Percentiles rank a stretch among this genome's conserved stretches.
Conservation (phyloP, 2,329 filamentous ascomycete genomes). For the Plenodomus lindquistii region DNA sequence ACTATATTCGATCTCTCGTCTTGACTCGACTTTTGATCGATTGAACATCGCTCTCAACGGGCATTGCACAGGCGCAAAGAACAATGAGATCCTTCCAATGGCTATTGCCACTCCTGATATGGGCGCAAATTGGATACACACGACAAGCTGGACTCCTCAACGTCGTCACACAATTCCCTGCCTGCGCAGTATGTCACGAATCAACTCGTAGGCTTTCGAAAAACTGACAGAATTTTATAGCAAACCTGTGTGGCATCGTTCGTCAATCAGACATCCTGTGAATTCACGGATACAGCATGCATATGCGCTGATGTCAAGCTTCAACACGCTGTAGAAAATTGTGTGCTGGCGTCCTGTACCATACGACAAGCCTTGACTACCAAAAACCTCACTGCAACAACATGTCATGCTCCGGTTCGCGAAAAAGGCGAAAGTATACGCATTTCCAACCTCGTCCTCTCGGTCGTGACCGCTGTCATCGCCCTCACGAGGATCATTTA, state of each 20-base stretch:
- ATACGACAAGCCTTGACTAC: slow-evolving; percentile 33
- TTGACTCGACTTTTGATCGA: no score
- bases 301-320: slow-evolving; percentile 20
- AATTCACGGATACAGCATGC: slow-evolving; percentile 13
- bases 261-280: slow-evolving; percentile 13
- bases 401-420: slow-evolving; percentile 46
- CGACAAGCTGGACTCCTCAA: slow-evolving; percentile 14
- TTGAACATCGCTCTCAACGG: neutral
- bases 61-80: slow-evolving; percentile 2
- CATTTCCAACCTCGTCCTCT: slow-evolving; percentile 39
- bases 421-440: slow-evolving; percentile 40
- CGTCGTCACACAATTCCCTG: slow-evolving; percentile 15
- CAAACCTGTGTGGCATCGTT: slow-evolving; percentile 16
- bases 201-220: neutral
- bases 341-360: slow-evolving; percentile 18
- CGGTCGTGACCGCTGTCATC: slow-evolving; percentile 39
- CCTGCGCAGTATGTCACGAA: slow-evolving; percentile 22
- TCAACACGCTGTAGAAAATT: slow-evolving; percentile 13
- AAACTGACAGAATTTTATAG: slow-evolving; percentile 9
- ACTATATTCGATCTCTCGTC: no score
- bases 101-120: slow-evolving; percentile 19
- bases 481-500: slow-evolving; percentile 45
- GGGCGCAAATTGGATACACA: slow-evolving; percentile 16
- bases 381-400: slow-evolving; percentile 48
- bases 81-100: slow-evolving; percentile 21